Evolutionary conservation across 23 red algal species (phyloP).

Genomic region (Gracilaria caudata): DNA sequence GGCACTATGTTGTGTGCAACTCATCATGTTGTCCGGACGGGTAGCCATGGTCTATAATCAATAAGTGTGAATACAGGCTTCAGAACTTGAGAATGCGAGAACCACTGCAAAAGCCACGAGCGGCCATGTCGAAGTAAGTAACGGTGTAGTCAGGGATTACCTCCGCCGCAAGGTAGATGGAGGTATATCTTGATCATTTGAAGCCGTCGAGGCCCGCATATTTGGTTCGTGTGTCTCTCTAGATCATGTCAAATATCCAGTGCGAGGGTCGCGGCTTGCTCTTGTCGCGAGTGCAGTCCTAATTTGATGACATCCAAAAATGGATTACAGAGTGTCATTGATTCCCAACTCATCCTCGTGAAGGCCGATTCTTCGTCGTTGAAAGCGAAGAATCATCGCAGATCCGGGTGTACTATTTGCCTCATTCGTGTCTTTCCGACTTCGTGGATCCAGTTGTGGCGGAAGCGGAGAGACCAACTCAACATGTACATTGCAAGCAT

Average conservation of each 20-base stretch:
- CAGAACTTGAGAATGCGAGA: not conserved
- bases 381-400: constrained; percentile 29
- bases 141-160: not conserved
- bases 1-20: constrained; percentile 38
- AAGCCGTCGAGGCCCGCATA: not conserved
- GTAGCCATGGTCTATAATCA: not conserved
- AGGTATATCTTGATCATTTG: not conserved
- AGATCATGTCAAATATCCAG: not conserved
- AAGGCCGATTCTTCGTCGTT: too few species aligned
- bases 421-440: not conserved
- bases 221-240: not conserved
- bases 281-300: too few species aligned
- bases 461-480: constrained; percentile 43
- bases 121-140: not conserved
- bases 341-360: constrained; percentile 7
- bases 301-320: not conserved
- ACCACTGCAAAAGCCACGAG: not conserved
- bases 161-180: not conserved
- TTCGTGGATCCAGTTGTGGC: constrained; percentile 18
- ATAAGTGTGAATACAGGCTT: not conserved
- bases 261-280: too few species aligned
- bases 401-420: not conserved
- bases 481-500: constrained; percentile 34
- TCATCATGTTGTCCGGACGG: constrained; percentile 1
- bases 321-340: not conserved